Evolutionary conservation across 2,329 filamentous ascomycete genomes (phyloP).

Genomic region (Colletotrichum siamense): DNA sequence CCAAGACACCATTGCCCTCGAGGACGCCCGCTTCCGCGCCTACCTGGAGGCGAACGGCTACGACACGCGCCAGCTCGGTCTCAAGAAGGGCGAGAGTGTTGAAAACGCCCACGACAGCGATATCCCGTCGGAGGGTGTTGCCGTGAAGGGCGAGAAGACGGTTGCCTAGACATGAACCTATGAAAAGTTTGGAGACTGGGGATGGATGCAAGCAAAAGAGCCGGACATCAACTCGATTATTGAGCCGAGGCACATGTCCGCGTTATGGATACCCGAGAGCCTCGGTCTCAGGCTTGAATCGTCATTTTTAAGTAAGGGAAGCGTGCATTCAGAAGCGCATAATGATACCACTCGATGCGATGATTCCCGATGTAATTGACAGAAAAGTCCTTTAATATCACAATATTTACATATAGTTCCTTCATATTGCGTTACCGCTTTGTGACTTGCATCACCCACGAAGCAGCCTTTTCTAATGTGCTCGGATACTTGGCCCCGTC

Average conservation of each 20-base stretch:
- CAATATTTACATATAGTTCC: neutral
- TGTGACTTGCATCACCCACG: neutral
- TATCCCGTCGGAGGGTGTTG: neutral
- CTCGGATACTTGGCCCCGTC: neutral
- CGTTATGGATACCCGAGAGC: neutral
- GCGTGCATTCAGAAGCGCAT: neutral
- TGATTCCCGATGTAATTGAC: neutral
- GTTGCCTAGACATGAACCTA: neutral
- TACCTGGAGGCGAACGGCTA: conserved; percentile 79
- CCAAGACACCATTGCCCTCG: conserved; percentile 82
- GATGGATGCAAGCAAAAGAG: neutral
- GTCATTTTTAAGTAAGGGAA: neutral
- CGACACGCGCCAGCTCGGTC: conserved; percentile 66
- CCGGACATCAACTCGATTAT: neutral
- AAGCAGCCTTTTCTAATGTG: neutral
- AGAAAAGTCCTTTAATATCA: neutral
- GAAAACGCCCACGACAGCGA: neutral
- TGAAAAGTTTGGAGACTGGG: too few relatives aligned
- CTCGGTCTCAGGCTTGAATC: neutral
- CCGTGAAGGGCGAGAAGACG: neutral
- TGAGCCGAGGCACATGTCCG: neutral
- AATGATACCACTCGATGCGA: neutral
- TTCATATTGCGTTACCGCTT: neutral
- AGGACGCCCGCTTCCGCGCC: conserved; percentile 77
- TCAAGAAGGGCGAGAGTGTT: conserved; percentile 37